Base-by-base conservation (phyloP, 176 grass and related monocot genomes). In the Triticum aestivum region DNA sequence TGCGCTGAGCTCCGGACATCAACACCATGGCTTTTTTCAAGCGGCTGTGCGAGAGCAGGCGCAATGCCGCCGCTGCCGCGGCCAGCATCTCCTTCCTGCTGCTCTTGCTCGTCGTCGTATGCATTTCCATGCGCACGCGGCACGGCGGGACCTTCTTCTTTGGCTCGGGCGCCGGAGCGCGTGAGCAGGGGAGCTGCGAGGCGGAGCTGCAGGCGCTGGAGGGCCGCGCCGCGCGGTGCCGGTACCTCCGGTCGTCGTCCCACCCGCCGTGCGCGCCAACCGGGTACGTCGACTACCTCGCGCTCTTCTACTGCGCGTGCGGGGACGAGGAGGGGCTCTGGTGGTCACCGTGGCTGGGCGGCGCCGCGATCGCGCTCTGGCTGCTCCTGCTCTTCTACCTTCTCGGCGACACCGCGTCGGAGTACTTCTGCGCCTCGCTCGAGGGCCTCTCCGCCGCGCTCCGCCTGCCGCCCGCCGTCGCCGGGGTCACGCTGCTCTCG, bases 311-410 rank as follows among this genome's bases (percentile, higher is more conserved):
- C 82, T 98, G 95, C 85, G 2, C 67, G 67, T n/a, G 11, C 15
- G 88, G 11, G 11, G 87, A 83, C 18, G 80, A 83, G 0, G 17
- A 74, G 29, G 26, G 75, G 20, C 35, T 68, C 65, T 68, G 65
- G 65, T 69, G 67, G 67, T 70, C 52, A 33, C 79, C 87, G 24
- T 84, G 29, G 41, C 41, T 42, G 41, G 41, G 41, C 41, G 41
- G 41, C 41, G 41, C 9, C 2, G 41, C 41, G 41, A 77, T 91
- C 17, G 44, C 27, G 2, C 80, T 93, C 58, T 98, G 89, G 91
- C 89, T 98, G 3, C 51, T 94, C 4, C 41, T 90, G 4, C 91
- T 98, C 47, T 98, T 98, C 88, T 98, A 98, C 89, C 81, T 98
- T 30, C 93, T 98, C 21, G 96, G 93, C 18, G 92, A 92, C 93